phyloP scores from a whole-genome alignment of 2,329 filamentous ascomycete species.

The Hypomyces perniciosus region DNA sequence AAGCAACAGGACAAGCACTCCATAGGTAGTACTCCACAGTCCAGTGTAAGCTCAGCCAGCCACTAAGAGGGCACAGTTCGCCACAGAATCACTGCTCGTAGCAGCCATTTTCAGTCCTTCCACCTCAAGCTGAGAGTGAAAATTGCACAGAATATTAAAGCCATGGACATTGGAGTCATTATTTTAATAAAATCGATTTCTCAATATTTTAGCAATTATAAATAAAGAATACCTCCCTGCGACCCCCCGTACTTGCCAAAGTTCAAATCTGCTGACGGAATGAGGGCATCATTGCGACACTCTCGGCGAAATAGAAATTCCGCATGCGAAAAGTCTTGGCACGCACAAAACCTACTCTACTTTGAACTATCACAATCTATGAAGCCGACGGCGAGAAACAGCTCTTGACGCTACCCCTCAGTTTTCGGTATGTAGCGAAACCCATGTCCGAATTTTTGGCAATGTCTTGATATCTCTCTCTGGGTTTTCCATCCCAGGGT shows the following conservation, averaged over 20 bases:
- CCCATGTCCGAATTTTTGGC: neutral
- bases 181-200: neutral
- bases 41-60: too few relatives aligned
- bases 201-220: neutral
- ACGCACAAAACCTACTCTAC: constrained; percentile 39
- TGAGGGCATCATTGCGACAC: neutral
- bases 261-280: neutral
- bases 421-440: constrained; percentile 25
- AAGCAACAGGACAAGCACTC: too few relatives aligned
- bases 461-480: neutral
- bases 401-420: constrained; percentile 27
- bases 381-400: constrained; percentile 31
- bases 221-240: neutral
- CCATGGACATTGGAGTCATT: too few relatives aligned
- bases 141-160: too few relatives aligned
- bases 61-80: too few relatives aligned
- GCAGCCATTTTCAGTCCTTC: too few relatives aligned
- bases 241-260: neutral
- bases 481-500: neutral
- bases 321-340: constrained; percentile 37
- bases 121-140: too few relatives aligned
- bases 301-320: constrained; percentile 13
- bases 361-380: constrained; percentile 30
- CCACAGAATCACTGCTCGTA: too few relatives aligned
- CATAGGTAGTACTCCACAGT: too few relatives aligned